Conservation (phyloP, 345 rosid genomes). For the Pugionium dolabratum region DNA sequence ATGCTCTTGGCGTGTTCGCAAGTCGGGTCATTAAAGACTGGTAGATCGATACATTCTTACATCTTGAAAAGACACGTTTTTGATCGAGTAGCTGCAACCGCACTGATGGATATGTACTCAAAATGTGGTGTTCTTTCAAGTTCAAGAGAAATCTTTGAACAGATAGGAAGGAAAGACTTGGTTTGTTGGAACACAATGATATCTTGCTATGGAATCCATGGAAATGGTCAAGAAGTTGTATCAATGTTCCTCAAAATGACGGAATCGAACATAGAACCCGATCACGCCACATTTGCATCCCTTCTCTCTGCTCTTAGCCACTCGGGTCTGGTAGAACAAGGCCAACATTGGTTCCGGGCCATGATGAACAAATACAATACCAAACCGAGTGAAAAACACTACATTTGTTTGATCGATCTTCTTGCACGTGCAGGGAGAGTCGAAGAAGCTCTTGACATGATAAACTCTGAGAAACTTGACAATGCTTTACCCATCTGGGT, state of each 20-base stretch:
- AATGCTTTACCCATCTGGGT: conserved; percentile 64
- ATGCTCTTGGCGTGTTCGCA: conserved; percentile 61
- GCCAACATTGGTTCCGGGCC: conserved; percentile 55
- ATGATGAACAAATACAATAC: conserved; percentile 52
- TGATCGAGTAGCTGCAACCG: conserved; percentile 51
- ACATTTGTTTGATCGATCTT: conserved; percentile 72
- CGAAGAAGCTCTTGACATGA: conserved; percentile 60
- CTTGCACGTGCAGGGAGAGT: conserved; percentile 67
- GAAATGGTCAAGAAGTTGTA: conserved; percentile 62
- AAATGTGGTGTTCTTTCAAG: conserved; percentile 62
- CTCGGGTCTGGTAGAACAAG: conserved; percentile 65
- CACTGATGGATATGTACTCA: conserved; percentile 68
- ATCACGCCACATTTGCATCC: conserved; percentile 67
- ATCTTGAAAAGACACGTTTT: conserved; percentile 49
- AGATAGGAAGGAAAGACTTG: conserved; percentile 49
- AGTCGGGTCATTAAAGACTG: conserved; percentile 55
- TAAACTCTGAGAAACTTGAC: conserved; percentile 49
- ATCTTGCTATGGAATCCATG: conserved; percentile 68
- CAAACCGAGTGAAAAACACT: conserved; percentile 64
- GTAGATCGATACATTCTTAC: conserved; percentile 61
- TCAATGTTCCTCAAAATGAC: conserved; percentile 56
- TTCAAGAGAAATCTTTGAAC: conserved; percentile 53
- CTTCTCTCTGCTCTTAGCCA: conserved; percentile 78
- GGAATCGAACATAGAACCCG: conserved; percentile 49
- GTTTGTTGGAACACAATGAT: conserved; percentile 76